Evolutionary conservation across 2,329 filamentous ascomycete species (phyloP).

Genomic region (Pseudogymnoascus sp.): DNA sequence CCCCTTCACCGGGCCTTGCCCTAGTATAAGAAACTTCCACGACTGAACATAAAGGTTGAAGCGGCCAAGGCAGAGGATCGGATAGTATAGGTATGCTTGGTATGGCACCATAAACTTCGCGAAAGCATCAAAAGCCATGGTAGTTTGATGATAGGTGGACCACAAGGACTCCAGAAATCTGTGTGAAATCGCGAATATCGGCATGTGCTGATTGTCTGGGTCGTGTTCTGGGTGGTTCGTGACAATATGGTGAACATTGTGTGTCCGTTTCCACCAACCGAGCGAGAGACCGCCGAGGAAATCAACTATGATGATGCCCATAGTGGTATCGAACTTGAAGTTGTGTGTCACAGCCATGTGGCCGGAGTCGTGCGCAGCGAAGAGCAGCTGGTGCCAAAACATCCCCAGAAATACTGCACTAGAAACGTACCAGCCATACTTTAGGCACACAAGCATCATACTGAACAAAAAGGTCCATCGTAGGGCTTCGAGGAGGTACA

Average conservation of each 20-base stretch:
- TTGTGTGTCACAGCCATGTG: conserved; percentile 97
- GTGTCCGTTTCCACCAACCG: conserved; percentile 95
- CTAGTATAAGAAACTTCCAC: conserved; percentile 68
- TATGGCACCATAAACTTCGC: conserved; percentile 65
- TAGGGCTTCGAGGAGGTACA: conserved; percentile 67
- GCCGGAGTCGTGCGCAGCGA: conserved; percentile 88
- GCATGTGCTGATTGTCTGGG: conserved; percentile 88
- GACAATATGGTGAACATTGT: conserved; percentile 95
- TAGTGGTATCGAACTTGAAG: conserved; percentile 73
- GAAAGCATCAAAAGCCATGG: conserved; percentile 72
- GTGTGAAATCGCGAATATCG: conserved; percentile 81
- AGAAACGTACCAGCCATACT: conserved; percentile 57
- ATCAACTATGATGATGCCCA: conserved; percentile 86
- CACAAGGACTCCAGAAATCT: conserved; percentile 66
- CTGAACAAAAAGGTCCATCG: conserved; percentile 66
- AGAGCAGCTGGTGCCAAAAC: conserved; percentile 93
- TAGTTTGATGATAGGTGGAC: conserved; percentile 76
- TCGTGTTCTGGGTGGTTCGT: conserved; percentile 95
- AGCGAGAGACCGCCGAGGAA: conserved; percentile 83
- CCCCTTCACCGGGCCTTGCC: conserved; percentile 66
- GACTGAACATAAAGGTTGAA: conserved; percentile 84
- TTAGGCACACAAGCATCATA: conserved; percentile 56
- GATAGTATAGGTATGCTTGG: conserved; percentile 79
- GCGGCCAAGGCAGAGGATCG: conserved; percentile 70
- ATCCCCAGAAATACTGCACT: conserved; percentile 72